Conservation (phyloP, 768 basidiomycete genomes). For the Mrakia frigida region DNA sequence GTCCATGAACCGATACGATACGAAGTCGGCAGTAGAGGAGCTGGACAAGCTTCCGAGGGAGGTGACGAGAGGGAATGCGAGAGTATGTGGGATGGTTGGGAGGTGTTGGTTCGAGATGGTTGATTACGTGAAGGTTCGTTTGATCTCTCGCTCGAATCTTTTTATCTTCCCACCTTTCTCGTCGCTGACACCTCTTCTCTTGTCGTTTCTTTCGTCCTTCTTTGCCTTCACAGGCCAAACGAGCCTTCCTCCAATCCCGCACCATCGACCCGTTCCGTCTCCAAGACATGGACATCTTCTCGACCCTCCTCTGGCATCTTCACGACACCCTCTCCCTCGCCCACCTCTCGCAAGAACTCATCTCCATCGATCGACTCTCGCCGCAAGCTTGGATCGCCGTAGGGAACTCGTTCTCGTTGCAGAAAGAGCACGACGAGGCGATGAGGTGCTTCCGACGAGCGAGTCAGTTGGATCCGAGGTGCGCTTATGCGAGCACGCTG, state of each 20-base stretch:
- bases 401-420: constrained; percentile 90
- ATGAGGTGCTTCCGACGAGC: constrained; percentile 91
- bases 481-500: constrained; percentile 92
- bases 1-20: constrained; percentile 69
- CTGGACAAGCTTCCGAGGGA: constrained; percentile 67
- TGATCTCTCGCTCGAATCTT: background rate
- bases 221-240: constrained; percentile 61
- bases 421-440: constrained; percentile 89
- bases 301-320: constrained; percentile 92
- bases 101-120: constrained; percentile 83
- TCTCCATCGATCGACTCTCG: constrained; percentile 73
- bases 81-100: constrained; percentile 75
- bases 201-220: background rate
- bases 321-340: constrained; percentile 78
- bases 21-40: constrained; percentile 65
- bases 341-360: constrained; percentile 84
- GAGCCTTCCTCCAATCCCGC: constrained; percentile 76
- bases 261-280: constrained; percentile 82
- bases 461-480: constrained; percentile 76
- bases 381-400: constrained; percentile 93
- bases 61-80: constrained; percentile 65
- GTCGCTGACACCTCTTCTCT: background rate
- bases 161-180: background rate
- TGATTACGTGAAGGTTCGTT: constrained; percentile 77
- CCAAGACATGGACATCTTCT: constrained; percentile 92